Conservation (phyloP, 1,139 yeast genomes). For the Saccharomyces hybrid region DNA sequence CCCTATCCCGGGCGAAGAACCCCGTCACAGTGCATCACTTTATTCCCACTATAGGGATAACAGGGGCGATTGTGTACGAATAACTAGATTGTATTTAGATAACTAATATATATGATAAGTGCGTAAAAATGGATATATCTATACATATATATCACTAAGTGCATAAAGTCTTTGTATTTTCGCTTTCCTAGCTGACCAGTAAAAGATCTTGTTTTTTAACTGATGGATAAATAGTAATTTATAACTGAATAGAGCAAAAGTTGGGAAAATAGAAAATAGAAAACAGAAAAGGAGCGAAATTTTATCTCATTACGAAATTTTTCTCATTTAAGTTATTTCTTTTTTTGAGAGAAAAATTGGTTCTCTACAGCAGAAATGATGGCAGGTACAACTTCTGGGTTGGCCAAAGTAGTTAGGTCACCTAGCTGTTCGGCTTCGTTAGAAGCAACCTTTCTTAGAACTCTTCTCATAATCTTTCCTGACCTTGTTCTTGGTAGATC, state of each 20-base stretch:
- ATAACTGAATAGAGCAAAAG: background rate
- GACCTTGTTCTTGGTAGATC: constrained; percentile 98
- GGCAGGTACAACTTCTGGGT: constrained; percentile 77
- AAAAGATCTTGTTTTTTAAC: background rate
- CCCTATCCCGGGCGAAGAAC: background rate
- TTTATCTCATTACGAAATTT: background rate
- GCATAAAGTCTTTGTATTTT: constrained; percentile 1
- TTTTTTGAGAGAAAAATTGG: constrained; percentile 22
- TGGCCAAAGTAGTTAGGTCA: constrained; percentile 83
- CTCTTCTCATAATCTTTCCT: constrained; percentile 98
- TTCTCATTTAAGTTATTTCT: constrained; percentile 6
- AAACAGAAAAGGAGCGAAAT: background rate
- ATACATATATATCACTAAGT: background rate
- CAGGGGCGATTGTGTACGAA: background rate
- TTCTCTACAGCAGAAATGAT: constrained; percentile 45
- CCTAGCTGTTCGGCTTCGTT: constrained; percentile 92
- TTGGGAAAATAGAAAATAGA: background rate
- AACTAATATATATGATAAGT: background rate
- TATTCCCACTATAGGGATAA: background rate
- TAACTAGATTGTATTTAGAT: background rate
- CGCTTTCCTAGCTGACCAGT: background rate
- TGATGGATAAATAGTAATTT: background rate
- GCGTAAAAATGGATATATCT: background rate
- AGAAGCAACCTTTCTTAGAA: constrained; percentile 83
- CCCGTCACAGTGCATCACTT: background rate